Conservation (phyloP, 805 yeast genomes). For the Middelhovenomyces tepae region DNA sequence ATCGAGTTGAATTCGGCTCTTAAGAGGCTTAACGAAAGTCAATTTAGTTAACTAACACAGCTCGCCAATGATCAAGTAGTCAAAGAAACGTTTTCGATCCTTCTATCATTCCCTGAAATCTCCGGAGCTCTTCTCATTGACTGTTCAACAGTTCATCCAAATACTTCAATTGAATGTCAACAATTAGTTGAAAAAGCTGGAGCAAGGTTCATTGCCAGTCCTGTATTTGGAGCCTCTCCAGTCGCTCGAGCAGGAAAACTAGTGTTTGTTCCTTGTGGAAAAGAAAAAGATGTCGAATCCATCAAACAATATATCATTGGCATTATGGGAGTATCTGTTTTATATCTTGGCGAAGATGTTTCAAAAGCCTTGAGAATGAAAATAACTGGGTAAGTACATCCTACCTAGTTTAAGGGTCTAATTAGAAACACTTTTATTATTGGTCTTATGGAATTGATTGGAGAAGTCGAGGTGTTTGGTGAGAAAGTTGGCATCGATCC, state of each 20-base stretch:
- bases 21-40: neutral
- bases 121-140: constrained; percentile 21
- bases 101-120: constrained; percentile 4
- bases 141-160: constrained; percentile 23
- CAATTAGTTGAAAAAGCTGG: constrained; percentile 13
- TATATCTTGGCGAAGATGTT: constrained; percentile 21
- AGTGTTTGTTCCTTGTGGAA: constrained; percentile 21
- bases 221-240: constrained; percentile 25
- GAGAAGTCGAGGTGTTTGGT: constrained; percentile 20
- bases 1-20: no score
- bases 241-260: constrained; percentile 20
- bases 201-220: constrained; percentile 19
- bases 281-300: constrained; percentile 15
- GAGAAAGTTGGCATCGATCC: constrained; percentile 21
- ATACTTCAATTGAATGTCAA: constrained; percentile 15
- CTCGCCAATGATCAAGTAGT: constrained; percentile 13
- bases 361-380: constrained; percentile 20
- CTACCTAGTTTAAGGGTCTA: no score
- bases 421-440: constrained; percentile 21
- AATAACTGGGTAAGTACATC: no score
- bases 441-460: constrained; percentile 22
- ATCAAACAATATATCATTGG: constrained; percentile 18
- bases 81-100: constrained; percentile 5
- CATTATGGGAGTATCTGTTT: constrained; percentile 21
- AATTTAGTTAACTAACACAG: no score